A percentile compares a stretch with the other conserved stretches of the same genome.
These are phyloP conservation scores for Hypoxylon fragiforme DNA, from an alignment of 495 filamentous ascomycete species.

Conservation along the genomic window DNA sequence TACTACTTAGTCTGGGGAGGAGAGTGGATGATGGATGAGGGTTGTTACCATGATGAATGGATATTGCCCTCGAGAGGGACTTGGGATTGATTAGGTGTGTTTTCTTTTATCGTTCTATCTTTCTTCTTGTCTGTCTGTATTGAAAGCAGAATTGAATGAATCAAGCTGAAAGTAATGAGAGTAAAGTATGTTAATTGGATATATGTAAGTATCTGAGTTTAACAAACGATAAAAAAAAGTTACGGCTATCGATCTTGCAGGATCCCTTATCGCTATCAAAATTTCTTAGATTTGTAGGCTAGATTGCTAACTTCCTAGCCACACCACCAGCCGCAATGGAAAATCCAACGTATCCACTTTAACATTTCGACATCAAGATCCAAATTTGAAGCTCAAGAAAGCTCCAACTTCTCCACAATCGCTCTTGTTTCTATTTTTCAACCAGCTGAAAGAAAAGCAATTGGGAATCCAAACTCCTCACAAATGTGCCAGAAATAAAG, in stretches of 20 bases:
- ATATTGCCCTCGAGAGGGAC: conserved; percentile 39
- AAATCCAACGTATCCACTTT: conserved; percentile 28
- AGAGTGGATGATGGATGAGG: background rate
- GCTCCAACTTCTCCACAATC: too few relatives aligned
- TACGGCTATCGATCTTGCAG: conserved; percentile 29
- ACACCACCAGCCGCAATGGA: conserved; percentile 3
- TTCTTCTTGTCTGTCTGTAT: too few relatives aligned
- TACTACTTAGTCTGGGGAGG: background rate
- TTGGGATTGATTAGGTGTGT: conserved; percentile 2
- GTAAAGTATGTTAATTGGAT: background rate
- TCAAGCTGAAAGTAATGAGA: too few relatives aligned
- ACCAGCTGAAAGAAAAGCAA: conserved; percentile 1
- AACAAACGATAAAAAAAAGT: conserved; percentile 28
- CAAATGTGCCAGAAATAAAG: too few relatives aligned
- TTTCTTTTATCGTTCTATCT: too few relatives aligned
- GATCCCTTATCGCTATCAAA: too few relatives aligned
- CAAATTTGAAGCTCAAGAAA: conserved; percentile 16
- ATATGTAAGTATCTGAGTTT: background rate
- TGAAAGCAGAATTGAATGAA: too few relatives aligned
- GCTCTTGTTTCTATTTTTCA: too few relatives aligned
- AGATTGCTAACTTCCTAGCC: conserved; percentile 24
- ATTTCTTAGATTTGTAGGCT: too few relatives aligned
- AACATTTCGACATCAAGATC: conserved; percentile 23
- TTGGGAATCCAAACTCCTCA: too few relatives aligned
- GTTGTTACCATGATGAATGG: conserved; percentile 23